Percentiles rank a stretch among this genome's conserved stretches.
phyloP scores from a whole-genome alignment of 352 stramenopile genomes.

The Globisporangium echinulatum region DNA sequence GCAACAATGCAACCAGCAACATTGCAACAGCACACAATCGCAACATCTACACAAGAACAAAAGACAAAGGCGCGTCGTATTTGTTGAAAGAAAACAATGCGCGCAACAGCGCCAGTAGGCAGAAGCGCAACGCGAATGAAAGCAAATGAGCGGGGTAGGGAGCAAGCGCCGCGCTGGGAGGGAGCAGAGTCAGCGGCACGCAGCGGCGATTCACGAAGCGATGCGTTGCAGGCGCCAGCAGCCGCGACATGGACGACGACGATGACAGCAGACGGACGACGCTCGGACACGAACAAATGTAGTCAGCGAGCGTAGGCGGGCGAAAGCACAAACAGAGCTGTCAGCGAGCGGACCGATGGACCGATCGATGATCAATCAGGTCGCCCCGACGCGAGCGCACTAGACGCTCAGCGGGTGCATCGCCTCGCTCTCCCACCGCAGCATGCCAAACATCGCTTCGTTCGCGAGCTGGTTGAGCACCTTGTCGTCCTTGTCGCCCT shows the following conservation, averaged over 20 bases:
- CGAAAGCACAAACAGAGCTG: no score
- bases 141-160: no score
- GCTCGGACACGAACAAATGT: no score
- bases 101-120: no score
- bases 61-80: neutral
- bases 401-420: conserved; percentile 78
- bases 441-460: conserved; percentile 82
- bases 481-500: conserved; percentile 81
- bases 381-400: neutral
- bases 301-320: no score
- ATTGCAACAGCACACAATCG: neutral
- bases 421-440: conserved; percentile 81
- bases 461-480: conserved; percentile 78
- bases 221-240: no score
- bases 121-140: no score
- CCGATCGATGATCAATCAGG: neutral
- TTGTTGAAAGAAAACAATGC: neutral
- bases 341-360: neutral
- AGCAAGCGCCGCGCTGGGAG: no score
- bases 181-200: no score
- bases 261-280: no score
- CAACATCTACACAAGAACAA: neutral
- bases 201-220: no score
- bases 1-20: neutral
- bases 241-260: no score